A percentile compares a stretch with the other conserved stretches of the same genome.
Evolutionary conservation across 2,329 filamentous ascomycete species (phyloP).

Genomic region (Endocalyx cinctus): DNA sequence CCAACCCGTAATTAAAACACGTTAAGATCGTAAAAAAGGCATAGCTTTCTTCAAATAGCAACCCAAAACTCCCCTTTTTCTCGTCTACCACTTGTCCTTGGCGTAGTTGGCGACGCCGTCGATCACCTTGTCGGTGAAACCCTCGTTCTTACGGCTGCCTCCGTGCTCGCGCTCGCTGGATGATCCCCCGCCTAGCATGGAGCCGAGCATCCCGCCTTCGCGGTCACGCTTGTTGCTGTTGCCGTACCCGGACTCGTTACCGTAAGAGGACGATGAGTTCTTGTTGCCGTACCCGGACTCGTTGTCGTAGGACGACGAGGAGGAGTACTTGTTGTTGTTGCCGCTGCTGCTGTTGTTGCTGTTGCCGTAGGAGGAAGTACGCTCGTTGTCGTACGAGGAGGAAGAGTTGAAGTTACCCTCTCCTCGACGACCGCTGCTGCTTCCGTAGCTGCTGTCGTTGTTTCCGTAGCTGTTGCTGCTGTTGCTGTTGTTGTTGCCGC

Average conservation of each 20-base stretch:
- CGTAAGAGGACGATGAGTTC: no score
- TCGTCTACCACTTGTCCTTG: conserved; percentile 6
- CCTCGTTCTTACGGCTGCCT: conserved; percentile 1
- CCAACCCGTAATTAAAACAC: no score
- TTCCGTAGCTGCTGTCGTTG: not conserved
- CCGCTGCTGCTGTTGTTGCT: not conserved
- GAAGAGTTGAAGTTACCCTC: not conserved
- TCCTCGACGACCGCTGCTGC: no score
- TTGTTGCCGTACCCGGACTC: not conserved
- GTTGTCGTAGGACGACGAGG: conserved; percentile 2
- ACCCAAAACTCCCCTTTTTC: not conserved
- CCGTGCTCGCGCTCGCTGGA: no score
- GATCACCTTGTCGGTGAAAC: conserved; percentile 3
- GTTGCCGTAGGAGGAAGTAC: no score
- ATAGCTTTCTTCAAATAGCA: not conserved
- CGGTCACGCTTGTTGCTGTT: not conserved
- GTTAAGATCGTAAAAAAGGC: no score
- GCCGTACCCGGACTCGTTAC: not conserved
- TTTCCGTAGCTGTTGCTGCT: conserved; percentile 1
- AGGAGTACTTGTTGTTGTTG: conserved; percentile 1
- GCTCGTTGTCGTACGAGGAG: not conserved
- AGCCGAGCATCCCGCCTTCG: not conserved
- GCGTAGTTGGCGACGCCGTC: conserved; percentile 3
- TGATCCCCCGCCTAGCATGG: no score
- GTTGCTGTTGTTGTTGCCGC: conserved; percentile 2